Percentiles rank a stretch among this genome's conserved stretches.
Conservation (phyloP, 139 green algal species). For the Eudorina sp. region DNA sequence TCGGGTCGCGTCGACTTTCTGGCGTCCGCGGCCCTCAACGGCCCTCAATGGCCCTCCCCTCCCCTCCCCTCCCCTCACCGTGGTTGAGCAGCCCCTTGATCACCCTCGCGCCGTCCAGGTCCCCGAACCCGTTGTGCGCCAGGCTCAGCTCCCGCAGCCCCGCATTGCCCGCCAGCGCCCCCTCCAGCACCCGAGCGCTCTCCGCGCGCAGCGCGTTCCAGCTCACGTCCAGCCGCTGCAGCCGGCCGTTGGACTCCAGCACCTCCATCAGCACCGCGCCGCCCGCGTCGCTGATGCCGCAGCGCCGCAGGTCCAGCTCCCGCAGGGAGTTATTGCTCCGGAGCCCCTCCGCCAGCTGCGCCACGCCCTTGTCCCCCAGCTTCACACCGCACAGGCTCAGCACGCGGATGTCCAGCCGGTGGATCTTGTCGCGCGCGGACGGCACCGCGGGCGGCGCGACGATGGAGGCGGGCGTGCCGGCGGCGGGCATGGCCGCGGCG, state of each 20-base stretch:
- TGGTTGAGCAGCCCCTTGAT: constrained; percentile 50
- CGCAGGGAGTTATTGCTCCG: constrained; percentile 44
- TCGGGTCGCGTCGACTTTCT: too few species aligned
- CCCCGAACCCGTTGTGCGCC: constrained; percentile 60
- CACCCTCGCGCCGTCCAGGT: constrained; percentile 56
- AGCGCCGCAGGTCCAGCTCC: constrained; percentile 55
- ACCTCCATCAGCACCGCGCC: constrained; percentile 49
- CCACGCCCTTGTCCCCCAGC: constrained; percentile 59
- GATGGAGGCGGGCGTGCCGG: neutral
- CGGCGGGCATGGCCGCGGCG: neutral
- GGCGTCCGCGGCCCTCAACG: too few species aligned
- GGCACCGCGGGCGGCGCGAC: neutral
- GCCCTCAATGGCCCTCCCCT: neutral
- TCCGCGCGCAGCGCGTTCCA: constrained; percentile 58
- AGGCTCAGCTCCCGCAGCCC: constrained; percentile 51
- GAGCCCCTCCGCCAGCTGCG: constrained; percentile 49
- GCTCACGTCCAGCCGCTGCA: constrained; percentile 48
- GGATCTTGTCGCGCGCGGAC: constrained; percentile 8
- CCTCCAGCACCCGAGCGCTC: constrained; percentile 44
- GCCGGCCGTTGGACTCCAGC: constrained; percentile 23
- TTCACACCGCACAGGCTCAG: constrained; percentile 54
- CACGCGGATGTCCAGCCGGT: constrained; percentile 27
- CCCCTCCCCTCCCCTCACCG: constrained; percentile 33
- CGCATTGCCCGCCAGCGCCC: constrained; percentile 49
- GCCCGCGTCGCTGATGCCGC: constrained; percentile 51